Evolutionary conservation across 148 eudicot genomes (phyloP), one percentile per base, ranked within the genome.

Genomic region (Spergularia marina): DNA sequence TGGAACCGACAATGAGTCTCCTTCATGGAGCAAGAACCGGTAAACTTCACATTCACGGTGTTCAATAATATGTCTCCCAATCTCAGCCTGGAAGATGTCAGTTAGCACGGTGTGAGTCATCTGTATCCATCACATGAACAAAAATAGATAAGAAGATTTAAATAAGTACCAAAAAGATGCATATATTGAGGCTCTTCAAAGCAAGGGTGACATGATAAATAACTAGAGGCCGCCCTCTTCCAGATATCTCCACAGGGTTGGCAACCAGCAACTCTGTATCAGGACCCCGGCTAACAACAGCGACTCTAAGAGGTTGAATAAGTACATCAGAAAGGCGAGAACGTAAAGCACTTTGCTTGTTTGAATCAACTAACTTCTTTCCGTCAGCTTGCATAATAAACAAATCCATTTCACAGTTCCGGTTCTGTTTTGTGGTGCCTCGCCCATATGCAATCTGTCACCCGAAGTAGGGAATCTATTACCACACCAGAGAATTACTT

Each of bases 11-110:
- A 74, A 68, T 51, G 85, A 83, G 44, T 83, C 88, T 53, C 77
- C 84, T 25, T 86, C 91, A 20, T 85, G 81, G n/a, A 88, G 84
- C 47, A 86, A 65, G 76, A 86, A 83, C 67, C 88, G 69, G 75
- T 88, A 88, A 25, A 88, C 89, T 78, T 88, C 91, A 85, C 86
- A 88, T 53, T 88, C 91, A 3, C 85, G 82, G 21, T 86, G 89
- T 39, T 80, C 87, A 53, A 88, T 85, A 17, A 78, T 64, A 59
- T 86, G 88, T 71, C 89, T 83, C 55, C 83, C 87, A 15, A 88
- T 82, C 76, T 83, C 89, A 61, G 88, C 85, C 91, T 88, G 87
- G 14, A 69, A 69, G 23, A 56, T 21, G 21, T 65, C 3, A 71
- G 55, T 11, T 53, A n/a, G 30, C 16, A 53, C 14, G 11, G 34